A percentile compares a stretch with the other conserved stretches of the same genome.
Evolutionary conservation across 2,329 filamentous ascomycete species (phyloP).

Genomic region (Parafenestella ontariensis): DNA sequence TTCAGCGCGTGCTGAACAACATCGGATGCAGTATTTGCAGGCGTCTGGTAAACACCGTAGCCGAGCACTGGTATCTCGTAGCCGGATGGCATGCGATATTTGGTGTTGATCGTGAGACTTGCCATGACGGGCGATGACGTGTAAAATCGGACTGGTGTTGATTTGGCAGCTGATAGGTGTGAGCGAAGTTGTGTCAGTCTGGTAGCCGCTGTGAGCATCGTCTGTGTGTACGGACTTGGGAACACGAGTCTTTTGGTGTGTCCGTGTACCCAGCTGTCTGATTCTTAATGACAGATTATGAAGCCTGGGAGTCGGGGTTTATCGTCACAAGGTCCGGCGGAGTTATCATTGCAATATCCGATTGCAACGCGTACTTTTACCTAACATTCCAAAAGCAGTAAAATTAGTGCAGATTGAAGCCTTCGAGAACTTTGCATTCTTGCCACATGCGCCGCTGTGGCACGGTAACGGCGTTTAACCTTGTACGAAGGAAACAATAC

Average conservation of each 20-base stretch:
- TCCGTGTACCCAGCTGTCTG: no score
- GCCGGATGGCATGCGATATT: conserved; percentile 63
- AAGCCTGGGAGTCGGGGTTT: no score
- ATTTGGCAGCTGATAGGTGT: conserved; percentile 12
- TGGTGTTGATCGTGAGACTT: conserved; percentile 55
- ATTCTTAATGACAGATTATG: no score
- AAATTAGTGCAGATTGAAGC: conserved; percentile 10
- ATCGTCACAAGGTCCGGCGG: no score
- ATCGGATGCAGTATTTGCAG: conserved; percentile 63
- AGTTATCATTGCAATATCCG: no score
- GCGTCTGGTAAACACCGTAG: conserved; percentile 61
- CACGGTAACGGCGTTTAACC: not conserved
- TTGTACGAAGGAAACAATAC: not conserved
- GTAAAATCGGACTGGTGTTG: conserved; percentile 20
- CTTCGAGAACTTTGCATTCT: not conserved
- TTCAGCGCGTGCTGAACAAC: conserved; percentile 66
- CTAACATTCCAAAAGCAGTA: conserved; percentile 1
- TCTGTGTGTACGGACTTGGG: not conserved
- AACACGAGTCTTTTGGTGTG: no score
- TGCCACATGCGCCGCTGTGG: not conserved
- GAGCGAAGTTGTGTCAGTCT: conserved; percentile 18
- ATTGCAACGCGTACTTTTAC: no score
- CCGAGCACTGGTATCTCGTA: conserved; percentile 67
- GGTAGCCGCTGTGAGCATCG: conserved; percentile 15
- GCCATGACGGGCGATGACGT: conserved; percentile 50